Percentiles rank a stretch among this genome's conserved stretches.
Evolutionary conservation across 202 grass and related monocot genomes (phyloP).

Genomic region (Setaria viridis): DNA sequence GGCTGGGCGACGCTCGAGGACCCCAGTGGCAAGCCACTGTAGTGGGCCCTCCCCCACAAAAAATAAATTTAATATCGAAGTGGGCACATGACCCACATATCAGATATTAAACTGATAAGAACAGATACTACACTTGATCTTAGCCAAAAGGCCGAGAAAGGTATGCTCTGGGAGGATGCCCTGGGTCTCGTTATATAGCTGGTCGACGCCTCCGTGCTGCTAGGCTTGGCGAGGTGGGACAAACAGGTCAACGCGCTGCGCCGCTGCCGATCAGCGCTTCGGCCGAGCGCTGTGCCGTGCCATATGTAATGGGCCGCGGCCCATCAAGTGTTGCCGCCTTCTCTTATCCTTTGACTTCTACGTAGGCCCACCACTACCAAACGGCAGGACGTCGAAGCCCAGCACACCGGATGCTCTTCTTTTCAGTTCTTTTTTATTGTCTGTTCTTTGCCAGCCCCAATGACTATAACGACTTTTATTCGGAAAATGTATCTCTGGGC

Average conservation of each 20-base stretch:
- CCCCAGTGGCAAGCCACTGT: slow-evolving; percentile 32
- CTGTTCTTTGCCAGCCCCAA: no score
- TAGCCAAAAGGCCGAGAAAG: slow-evolving; percentile 88
- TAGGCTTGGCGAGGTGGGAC: background rate
- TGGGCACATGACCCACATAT: slow-evolving; percentile 33
- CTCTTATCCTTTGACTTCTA: no score
- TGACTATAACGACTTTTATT: no score
- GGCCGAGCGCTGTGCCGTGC: background rate
- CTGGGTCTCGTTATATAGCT: background rate
- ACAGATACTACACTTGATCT: slow-evolving; percentile 71
- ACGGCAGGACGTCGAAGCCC: no score
- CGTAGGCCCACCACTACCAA: no score
- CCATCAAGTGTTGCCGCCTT: background rate
- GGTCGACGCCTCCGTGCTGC: background rate
- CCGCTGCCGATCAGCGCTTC: no score
- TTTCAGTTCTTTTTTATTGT: no score
- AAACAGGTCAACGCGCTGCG: background rate
- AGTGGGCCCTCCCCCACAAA: slow-evolving; percentile 21
- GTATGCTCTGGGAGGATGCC: background rate
- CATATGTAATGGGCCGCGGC: background rate
- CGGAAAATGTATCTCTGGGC: no score
- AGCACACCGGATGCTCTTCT: no score
- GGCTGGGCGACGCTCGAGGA: no score
- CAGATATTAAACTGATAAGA: slow-evolving; percentile 67
- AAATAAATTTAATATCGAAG: slow-evolving; percentile 5